Evolutionary conservation across 2,329 filamentous ascomycete genomes (phyloP).

Genomic region (Fusarium setosum): DNA sequence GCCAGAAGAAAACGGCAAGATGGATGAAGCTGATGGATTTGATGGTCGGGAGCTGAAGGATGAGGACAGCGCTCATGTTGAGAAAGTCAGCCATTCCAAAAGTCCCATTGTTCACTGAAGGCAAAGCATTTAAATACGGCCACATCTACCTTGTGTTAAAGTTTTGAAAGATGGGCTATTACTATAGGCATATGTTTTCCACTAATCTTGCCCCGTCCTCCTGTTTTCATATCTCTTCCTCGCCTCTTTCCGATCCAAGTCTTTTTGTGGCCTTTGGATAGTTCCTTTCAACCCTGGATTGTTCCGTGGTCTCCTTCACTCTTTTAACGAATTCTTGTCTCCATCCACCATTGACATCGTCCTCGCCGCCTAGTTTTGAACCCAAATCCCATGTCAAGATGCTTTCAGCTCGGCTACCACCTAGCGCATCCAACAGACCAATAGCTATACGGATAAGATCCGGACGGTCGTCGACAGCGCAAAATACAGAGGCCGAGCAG

Average conservation of each 20-base stretch:
- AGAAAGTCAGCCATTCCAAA: background rate
- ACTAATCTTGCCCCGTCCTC: no score
- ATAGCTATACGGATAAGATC: slow-evolving; percentile 57
- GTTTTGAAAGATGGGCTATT: no score
- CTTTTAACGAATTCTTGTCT: slow-evolving; percentile 17
- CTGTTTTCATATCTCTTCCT: background rate
- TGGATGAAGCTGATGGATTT: background rate
- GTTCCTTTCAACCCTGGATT: slow-evolving; percentile 27
- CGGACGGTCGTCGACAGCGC: slow-evolving; percentile 51
- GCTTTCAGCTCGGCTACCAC: slow-evolving; percentile 59
- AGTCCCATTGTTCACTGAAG: background rate
- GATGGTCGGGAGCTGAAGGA: background rate
- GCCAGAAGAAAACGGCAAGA: slow-evolving; percentile 2
- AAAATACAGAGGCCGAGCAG: slow-evolving; percentile 61
- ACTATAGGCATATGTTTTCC: background rate
- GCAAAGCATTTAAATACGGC: background rate
- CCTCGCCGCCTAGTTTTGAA: slow-evolving; percentile 5
- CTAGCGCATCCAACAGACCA: slow-evolving; percentile 55
- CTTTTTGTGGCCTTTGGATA: slow-evolving; percentile 26
- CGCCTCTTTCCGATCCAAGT: background rate
- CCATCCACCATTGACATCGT: slow-evolving; percentile 31
- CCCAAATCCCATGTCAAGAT: slow-evolving; percentile 56
- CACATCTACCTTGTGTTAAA: no score
- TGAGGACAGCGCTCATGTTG: background rate
- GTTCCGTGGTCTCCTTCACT: slow-evolving; percentile 31